phyloP scores from a whole-genome alignment of 208 protist genomes.

The Naegleria gruberi region DNA sequence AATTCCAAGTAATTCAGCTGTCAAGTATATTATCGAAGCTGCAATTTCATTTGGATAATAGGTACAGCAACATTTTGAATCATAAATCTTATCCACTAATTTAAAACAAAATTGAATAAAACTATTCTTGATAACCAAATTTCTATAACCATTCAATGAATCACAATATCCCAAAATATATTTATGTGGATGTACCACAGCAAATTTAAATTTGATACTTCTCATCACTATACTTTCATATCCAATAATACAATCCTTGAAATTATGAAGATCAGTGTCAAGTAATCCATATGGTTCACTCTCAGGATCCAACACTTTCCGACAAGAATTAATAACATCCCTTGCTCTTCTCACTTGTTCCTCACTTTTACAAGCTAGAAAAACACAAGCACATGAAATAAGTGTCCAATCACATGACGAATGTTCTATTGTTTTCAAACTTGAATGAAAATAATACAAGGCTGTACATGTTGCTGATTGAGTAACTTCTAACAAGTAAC shows the following conservation, averaged over 20 bases:
- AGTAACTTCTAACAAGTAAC: neutral
- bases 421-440: neutral
- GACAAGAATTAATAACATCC: neutral
- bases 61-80: neutral
- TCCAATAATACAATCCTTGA: neutral
- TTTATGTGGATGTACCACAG: neutral
- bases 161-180: neutral
- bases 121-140: neutral
- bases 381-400: neutral
- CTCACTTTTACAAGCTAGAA: neutral
- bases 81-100: neutral
- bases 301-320: neutral
- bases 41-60: neutral
- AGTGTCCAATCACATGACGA: neutral
- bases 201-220: neutral
- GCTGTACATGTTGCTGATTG: neutral
- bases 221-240: neutral
- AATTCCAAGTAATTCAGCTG: neutral
- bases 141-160: neutral
- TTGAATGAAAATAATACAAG: neutral
- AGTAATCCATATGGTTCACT: neutral
- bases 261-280: neutral
- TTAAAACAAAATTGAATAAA: neutral
- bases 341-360: neutral
- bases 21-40: neutral